These are phyloP conservation scores for Luvunga scandens DNA, from an alignment of 345 rosid genomes.

Conservation along the genomic window DNA sequence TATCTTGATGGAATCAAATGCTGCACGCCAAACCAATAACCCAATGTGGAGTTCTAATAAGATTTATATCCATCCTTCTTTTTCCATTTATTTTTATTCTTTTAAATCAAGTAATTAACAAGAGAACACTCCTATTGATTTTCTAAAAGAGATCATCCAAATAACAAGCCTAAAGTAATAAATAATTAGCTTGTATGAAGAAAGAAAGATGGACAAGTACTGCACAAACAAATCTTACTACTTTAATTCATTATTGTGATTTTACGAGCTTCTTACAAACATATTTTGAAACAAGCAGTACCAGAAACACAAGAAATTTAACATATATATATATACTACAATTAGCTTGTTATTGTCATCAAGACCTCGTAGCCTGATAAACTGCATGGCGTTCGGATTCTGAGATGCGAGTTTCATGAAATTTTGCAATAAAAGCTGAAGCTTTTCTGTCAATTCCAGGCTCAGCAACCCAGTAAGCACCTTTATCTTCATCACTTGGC, in stretches of 20 bases:
- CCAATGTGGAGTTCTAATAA: not conserved
- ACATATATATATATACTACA: too few relatives aligned
- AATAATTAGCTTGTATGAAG: not conserved
- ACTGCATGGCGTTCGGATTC: slow-evolving; percentile 40
- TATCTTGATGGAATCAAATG: not conserved
- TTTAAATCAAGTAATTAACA: too few relatives aligned
- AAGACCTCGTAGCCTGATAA: not conserved
- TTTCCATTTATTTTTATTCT: too few relatives aligned
- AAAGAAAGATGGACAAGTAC: not conserved
- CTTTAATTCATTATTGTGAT: slow-evolving; percentile 2
- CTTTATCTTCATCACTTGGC: slow-evolving; percentile 40
- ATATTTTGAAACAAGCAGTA: not conserved
- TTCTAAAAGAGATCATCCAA: not conserved
- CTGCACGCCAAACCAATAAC: not conserved
- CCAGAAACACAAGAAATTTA: too few relatives aligned
- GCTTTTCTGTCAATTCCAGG: slow-evolving; percentile 46
- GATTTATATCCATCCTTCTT: too few relatives aligned
- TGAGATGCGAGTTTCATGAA: slow-evolving; percentile 45
- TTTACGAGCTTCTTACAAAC: not conserved
- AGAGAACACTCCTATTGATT: not conserved
- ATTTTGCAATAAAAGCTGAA: slow-evolving; percentile 48
- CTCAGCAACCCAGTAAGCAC: slow-evolving; percentile 35
- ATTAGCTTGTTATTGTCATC: not conserved
- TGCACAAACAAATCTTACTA: not conserved
- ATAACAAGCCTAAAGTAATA: not conserved